Conservation (phyloP, 2,329 filamentous ascomycete genomes). For the Trichoderma sp. region DNA sequence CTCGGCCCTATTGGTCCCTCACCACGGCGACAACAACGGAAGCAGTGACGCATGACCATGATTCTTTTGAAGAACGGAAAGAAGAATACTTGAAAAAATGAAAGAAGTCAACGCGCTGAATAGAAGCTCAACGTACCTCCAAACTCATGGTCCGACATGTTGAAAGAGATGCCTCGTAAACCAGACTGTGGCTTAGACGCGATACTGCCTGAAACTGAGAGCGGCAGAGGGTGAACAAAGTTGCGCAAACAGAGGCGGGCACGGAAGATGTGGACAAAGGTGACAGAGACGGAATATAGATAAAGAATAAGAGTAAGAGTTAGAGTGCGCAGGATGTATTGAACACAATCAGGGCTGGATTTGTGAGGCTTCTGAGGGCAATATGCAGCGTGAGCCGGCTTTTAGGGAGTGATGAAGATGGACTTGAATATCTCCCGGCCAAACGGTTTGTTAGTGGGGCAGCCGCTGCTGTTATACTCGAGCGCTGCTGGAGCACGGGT, state of each 20-base stretch:
- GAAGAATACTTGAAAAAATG: neutral
- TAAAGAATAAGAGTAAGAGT: neutral
- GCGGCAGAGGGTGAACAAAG: neutral
- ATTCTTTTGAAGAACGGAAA: neutral
- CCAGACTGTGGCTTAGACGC: conserved; percentile 4
- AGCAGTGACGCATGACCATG: conserved; percentile 8
- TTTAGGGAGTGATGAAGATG: neutral
- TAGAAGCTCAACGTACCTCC: conserved; percentile 38
- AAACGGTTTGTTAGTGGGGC: conserved; percentile 14
- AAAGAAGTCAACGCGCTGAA: neutral
- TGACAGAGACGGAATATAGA: neutral
- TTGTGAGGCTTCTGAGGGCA: neutral
- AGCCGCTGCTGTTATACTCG: conserved; percentile 13
- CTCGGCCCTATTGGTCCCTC: neutral
- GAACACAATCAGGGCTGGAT: neutral
- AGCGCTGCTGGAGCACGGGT: conserved; percentile 1
- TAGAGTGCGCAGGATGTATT: neutral
- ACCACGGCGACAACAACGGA: neutral
- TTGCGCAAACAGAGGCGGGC: neutral
- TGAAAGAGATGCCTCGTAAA: conserved; percentile 20
- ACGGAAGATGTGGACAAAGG: neutral
- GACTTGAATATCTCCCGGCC: conserved; percentile 8
- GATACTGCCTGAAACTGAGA: neutral
- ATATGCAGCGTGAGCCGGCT: neutral
- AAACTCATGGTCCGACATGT: conserved; percentile 66